Percentiles rank a stretch among this genome's conserved stretches.
phyloP scores from a whole-genome alignment of 768 basidiomycete genomes.

The Suillus brevipes region DNA sequence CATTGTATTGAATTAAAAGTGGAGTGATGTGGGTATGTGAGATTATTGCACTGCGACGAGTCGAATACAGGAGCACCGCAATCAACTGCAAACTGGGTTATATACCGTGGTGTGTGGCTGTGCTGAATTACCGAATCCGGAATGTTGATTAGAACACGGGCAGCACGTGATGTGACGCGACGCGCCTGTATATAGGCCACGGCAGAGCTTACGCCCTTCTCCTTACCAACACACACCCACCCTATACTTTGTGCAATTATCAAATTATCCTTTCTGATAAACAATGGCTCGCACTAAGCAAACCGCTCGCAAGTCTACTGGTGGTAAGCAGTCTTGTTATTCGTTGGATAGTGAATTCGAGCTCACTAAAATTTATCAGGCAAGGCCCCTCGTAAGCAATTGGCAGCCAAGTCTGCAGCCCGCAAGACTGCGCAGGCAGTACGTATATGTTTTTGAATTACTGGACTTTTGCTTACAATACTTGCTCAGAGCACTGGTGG shows the following conservation, averaged over 20 bases:
- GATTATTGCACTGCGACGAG: slow-evolving; percentile 10
- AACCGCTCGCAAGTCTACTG: slow-evolving; percentile 76
- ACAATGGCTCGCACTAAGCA: slow-evolving; percentile 75
- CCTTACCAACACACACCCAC: slow-evolving; percentile 10
- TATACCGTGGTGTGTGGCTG: slow-evolving; percentile 29
- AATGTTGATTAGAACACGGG: slow-evolving; percentile 24
- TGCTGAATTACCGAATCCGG: slow-evolving; percentile 25
- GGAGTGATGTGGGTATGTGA: slow-evolving; percentile 19
- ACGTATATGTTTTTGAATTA: background rate
- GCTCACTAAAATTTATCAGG: slow-evolving; percentile 31
- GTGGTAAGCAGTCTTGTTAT: slow-evolving; percentile 44
- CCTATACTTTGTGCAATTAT: background rate
- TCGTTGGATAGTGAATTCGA: background rate
- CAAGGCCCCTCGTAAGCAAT: slow-evolving; percentile 71
- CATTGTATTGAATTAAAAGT: slow-evolving; percentile 47
- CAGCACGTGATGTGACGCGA: slow-evolving; percentile 32
- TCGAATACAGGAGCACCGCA: slow-evolving; percentile 8
- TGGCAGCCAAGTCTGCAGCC: slow-evolving; percentile 62
- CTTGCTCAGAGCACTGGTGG: slow-evolving; percentile 67
- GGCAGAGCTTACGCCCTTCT: background rate
- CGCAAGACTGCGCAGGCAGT: slow-evolving; percentile 57
- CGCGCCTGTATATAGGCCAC: slow-evolving; percentile 19
- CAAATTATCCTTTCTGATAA: background rate
- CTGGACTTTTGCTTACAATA: slow-evolving; percentile 28
- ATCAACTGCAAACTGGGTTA: slow-evolving; percentile 12